These are phyloP conservation scores for Teunomyces atbi DNA, from an alignment of 805 yeast species.

Conservation along the genomic window DNA sequence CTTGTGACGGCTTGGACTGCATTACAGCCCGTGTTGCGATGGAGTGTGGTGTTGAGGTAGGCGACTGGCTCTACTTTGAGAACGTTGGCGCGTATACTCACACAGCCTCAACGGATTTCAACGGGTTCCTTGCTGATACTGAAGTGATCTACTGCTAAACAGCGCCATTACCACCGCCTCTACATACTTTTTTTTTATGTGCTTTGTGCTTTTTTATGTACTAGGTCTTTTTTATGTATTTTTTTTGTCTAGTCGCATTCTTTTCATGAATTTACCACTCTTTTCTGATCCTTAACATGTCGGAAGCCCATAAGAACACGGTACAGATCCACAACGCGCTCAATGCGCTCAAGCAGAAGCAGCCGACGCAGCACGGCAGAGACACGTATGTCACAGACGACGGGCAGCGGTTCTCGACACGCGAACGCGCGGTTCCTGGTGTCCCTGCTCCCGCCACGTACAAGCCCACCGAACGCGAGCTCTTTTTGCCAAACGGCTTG, in stretches of 20 bases:
- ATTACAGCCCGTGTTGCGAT: conserved; percentile 54
- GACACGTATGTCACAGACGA: conserved; percentile 55
- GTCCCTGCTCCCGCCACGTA: conserved; percentile 68
- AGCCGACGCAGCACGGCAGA: conserved; percentile 15
- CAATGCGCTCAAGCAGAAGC: conserved; percentile 52
- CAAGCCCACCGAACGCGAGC: conserved; percentile 64
- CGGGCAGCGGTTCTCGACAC: conserved; percentile 55
- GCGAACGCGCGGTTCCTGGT: conserved; percentile 51
- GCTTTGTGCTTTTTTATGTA: background rate
- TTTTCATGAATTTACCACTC: background rate
- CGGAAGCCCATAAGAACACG: conserved; percentile 33
- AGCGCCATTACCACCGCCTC: background rate
- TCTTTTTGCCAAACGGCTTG: conserved; percentile 60
- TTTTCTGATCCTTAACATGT: conserved; percentile 1
- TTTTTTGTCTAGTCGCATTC: background rate
- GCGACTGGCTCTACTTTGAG: conserved; percentile 90
- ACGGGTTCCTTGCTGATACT: conserved; percentile 72
- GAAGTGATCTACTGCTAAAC: conserved; percentile 48
- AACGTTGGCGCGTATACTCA: conserved; percentile 89
- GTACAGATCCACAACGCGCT: conserved; percentile 65
- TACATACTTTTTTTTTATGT: background rate
- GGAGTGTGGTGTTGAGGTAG: conserved; percentile 63
- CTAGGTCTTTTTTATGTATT: background rate
- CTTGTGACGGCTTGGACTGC: conserved; percentile 95
- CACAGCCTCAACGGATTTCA: conserved; percentile 89